Evolutionary conservation across 2,329 filamentous ascomycete genomes (phyloP).

Genomic region (Colletotrichum tropicale): DNA sequence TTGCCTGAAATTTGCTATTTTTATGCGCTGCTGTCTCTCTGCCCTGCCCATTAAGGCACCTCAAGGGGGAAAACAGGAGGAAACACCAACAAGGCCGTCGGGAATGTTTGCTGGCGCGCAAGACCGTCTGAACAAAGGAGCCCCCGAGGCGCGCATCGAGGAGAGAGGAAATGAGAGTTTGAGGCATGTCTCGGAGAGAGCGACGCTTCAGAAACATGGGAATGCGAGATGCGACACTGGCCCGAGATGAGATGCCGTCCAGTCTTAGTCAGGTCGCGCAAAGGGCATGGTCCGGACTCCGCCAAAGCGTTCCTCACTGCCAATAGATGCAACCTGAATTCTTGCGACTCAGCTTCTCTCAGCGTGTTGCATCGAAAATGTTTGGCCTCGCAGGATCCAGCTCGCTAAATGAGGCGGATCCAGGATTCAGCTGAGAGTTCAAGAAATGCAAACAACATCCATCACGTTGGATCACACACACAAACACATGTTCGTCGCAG

Average conservation of each 20-base stretch:
- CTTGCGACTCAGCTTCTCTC: not conserved
- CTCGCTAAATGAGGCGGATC: not conserved
- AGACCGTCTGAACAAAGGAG: not conserved
- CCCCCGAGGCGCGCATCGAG: not conserved
- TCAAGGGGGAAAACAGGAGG: not conserved
- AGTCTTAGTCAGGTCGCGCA: not conserved
- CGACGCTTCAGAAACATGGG: not conserved
- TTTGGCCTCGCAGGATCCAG: not conserved
- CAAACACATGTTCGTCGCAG: conserved; percentile 5
- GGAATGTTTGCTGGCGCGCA: not conserved
- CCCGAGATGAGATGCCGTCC: not conserved
- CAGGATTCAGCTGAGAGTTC: not conserved
- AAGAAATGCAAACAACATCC: not conserved
- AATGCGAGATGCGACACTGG: conserved; percentile 1
- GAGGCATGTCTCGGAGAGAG: not conserved
- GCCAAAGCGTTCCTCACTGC: not conserved
- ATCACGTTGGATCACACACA: not conserved
- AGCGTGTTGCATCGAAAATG: not conserved
- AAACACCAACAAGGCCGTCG: not conserved
- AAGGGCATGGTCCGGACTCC: not conserved
- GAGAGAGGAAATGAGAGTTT: not conserved
- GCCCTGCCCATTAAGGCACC: not conserved
- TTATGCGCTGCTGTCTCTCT: not conserved
- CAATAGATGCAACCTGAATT: not conserved
- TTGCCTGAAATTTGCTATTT: conserved; percentile 4